Percentiles rank a stretch among this genome's conserved stretches.
Conservation (phyloP, 176 grass and related monocot genomes). For the Luzula sylvatica region DNA sequence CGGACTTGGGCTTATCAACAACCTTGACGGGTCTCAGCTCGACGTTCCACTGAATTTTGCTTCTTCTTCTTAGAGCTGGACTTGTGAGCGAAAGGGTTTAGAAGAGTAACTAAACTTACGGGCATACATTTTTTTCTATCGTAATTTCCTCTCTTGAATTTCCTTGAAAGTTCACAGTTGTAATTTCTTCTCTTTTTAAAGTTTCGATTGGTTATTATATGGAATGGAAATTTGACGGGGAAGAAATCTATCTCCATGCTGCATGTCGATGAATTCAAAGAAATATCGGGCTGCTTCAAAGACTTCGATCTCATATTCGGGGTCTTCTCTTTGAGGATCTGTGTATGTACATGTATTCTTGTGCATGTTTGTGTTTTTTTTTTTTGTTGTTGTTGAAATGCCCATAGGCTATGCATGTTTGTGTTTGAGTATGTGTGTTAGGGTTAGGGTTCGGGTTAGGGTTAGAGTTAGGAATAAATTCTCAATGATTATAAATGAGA, state of each 20-base stretch:
- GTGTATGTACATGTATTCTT: background rate
- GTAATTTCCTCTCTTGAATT: background rate
- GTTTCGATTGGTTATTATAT: background rate
- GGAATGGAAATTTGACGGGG: background rate
- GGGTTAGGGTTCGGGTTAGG: too few species aligned
- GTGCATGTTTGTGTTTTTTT: too few species aligned
- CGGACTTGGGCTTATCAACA: too few species aligned
- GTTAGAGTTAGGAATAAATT: too few species aligned
- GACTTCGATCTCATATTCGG: conserved; percentile 5
- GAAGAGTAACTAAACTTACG: background rate
- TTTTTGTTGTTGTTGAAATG: too few species aligned
- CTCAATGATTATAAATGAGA: too few species aligned
- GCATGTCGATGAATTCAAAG: background rate
- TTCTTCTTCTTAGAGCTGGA: conserved; percentile 12
- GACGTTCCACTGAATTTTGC: background rate
- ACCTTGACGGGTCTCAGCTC: background rate
- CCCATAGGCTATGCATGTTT: too few species aligned
- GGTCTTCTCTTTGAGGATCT: background rate
- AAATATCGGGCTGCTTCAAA: conserved; percentile 15
- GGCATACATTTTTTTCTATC: background rate
- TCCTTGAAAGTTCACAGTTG: background rate
- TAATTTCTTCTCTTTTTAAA: background rate
- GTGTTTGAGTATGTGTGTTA: too few species aligned
- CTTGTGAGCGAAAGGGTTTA: background rate
- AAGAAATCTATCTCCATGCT: background rate